Conservation (phyloP, 352 stramenopile species). For the Pythium monospermum region DNA sequence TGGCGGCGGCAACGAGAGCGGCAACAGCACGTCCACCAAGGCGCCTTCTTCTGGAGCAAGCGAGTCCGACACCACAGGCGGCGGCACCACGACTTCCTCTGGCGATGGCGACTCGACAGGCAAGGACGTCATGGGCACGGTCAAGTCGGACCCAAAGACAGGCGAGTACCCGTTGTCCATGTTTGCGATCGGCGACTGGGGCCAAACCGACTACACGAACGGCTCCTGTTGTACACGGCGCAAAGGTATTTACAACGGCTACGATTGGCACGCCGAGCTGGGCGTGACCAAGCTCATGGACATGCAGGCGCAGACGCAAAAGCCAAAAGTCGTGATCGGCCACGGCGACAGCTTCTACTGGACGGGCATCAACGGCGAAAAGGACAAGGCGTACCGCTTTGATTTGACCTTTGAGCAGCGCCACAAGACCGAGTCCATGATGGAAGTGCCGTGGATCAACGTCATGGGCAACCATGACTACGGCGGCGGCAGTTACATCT, state of each 20-base stretch:
- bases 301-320: slow-evolving; percentile 23
- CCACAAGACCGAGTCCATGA: slow-evolving; percentile 24
- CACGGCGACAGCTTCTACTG: slow-evolving; percentile 51
- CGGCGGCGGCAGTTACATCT: slow-evolving; percentile 37
- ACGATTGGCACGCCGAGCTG: slow-evolving; percentile 25
- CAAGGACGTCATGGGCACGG: slow-evolving; percentile 10
- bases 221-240: slow-evolving; percentile 24
- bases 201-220: slow-evolving; percentile 16
- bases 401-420: slow-evolving; percentile 31
- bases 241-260: slow-evolving; percentile 28
- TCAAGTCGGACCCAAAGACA: slow-evolving; percentile 14
- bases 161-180: slow-evolving; percentile 11
- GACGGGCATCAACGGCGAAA: slow-evolving; percentile 26
- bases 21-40: slow-evolving; percentile 6
- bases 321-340: slow-evolving; percentile 31
- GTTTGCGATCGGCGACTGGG: slow-evolving; percentile 32
- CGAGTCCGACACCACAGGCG: background rate
- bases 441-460: slow-evolving; percentile 36
- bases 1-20: slow-evolving; percentile 1
- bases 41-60: too few relatives aligned
- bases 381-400: slow-evolving; percentile 30
- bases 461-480: slow-evolving; percentile 46
- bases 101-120: background rate
- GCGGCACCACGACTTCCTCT: slow-evolving; percentile 2
- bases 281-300: slow-evolving; percentile 32